A percentile compares a stretch with the other conserved stretches of the same genome.
Evolutionary conservation across 306 rosid genomes (phyloP).

Genomic region (Canavalia gladiata): DNA sequence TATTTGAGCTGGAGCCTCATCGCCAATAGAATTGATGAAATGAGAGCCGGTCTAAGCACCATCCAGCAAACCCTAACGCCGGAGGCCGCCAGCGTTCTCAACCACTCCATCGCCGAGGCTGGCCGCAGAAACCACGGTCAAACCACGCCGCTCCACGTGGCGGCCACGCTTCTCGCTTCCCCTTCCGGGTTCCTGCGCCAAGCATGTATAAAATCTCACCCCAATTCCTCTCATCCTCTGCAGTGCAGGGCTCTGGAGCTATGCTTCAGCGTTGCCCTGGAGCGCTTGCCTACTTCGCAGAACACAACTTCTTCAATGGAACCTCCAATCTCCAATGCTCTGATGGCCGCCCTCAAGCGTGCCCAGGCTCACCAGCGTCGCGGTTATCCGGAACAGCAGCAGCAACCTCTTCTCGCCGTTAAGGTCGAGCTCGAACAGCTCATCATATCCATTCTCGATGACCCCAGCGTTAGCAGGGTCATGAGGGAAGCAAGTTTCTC

Average conservation of each 20-base stretch:
- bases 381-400: slow-evolving; percentile 97
- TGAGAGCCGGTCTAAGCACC: slow-evolving; percentile 97
- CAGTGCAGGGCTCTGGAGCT: slow-evolving; percentile 98
- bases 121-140: slow-evolving; percentile 95
- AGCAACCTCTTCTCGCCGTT: slow-evolving; percentile 92
- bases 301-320: slow-evolving; percentile 69
- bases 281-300: slow-evolving; percentile 90
- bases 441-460: slow-evolving; percentile 93
- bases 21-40: slow-evolving; percentile 50
- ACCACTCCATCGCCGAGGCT: slow-evolving; percentile 92
- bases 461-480: slow-evolving; percentile 95
- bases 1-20: slow-evolving; percentile 8
- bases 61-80: slow-evolving; percentile 98
- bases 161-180: slow-evolving; percentile 82
- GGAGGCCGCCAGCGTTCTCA: slow-evolving; percentile 93
- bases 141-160: slow-evolving; percentile 96
- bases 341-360: slow-evolving; percentile 94
- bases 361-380: slow-evolving; percentile 99
- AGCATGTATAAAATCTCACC: slow-evolving; percentile 96
- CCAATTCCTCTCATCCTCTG: slow-evolving; percentile 94
- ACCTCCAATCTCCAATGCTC: slow-evolving; percentile 93
- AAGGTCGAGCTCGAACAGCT: slow-evolving; percentile 95
- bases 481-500: slow-evolving; percentile 98
- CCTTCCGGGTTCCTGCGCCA: slow-evolving; percentile 87
- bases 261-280: slow-evolving; percentile 94